phyloP scores from a whole-genome alignment of 371 early-diverging fungal species.

The Batkoa obscura region DNA sequence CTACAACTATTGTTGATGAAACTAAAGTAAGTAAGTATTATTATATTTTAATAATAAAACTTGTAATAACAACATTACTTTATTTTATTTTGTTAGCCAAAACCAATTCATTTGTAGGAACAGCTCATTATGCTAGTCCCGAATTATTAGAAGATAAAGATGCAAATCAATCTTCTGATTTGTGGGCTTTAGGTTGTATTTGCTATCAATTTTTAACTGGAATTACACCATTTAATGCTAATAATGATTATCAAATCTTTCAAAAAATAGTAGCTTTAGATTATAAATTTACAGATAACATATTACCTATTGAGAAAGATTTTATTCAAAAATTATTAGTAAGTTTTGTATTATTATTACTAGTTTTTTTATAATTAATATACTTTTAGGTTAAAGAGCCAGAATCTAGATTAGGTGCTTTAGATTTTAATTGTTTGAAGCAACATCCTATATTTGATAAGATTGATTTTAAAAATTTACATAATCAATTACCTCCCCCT shows the following conservation, averaged over 20 bases:
- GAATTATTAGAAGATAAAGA: conserved; percentile 82
- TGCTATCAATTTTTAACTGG: conserved; percentile 89
- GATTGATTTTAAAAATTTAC: conserved; percentile 55
- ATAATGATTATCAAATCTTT: conserved; percentile 90
- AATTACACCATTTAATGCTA: conserved; percentile 86
- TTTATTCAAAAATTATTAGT: conserved; percentile 51
- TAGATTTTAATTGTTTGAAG: conserved; percentile 52
- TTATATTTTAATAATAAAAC: conserved; percentile 7
- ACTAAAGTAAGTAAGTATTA: not conserved
- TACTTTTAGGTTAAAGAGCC: conserved; percentile 36
- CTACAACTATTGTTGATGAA: conserved; percentile 6
- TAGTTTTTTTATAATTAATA: not conserved
- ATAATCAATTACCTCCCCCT: conserved; percentile 25
- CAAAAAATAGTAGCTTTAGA: conserved; percentile 79
- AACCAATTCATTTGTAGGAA: conserved; percentile 86
- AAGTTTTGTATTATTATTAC: not conserved
- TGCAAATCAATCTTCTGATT: conserved; percentile 63
- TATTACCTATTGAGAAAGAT: conserved; percentile 42
- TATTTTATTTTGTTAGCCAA: conserved; percentile 10
- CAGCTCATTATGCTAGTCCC: conserved; percentile 92
- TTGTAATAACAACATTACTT: not conserved
- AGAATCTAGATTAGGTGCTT: conserved; percentile 36
- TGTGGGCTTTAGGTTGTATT: conserved; percentile 98
- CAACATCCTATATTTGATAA: conserved; percentile 76
- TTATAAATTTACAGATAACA: conserved; percentile 54